Base-by-base conservation (phyloP, 148 eudicot genomes). In the Oxyria digyna region DNA sequence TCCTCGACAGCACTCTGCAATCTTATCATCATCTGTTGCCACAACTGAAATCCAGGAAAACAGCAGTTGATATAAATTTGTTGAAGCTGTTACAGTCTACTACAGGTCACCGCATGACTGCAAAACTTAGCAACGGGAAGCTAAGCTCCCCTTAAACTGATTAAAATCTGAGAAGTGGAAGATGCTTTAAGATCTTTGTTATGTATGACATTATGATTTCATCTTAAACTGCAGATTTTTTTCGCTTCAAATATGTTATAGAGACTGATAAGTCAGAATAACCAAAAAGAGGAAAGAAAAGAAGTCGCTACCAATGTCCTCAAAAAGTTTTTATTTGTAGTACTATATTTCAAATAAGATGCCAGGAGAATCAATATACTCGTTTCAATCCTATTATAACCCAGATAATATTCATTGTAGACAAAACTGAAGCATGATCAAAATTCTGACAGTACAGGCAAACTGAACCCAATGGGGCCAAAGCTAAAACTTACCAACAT, bases 11-110 rank as follows among this genome's bases (percentile, higher is more conserved):
- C 97, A 91, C 40, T 84, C 87, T 43, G 97, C 97, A 80, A 91
- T 91, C 81, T 87, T 91, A 37, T 91, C 91, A 83, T 95, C 96
- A 80, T 94, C 99, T 21, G 97, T 94, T 38, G 97, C 99, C 80
- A 94, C 97, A 84, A 94, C 99, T 91, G 80, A 71, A 82, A 37
- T 11, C 41, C 52, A 69, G 20, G 24, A 74, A 77, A 33, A 63
- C 35, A 59, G 18, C 10, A 13, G 23, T 31, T 59, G 18, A 59
- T 13, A 5, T 13, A 5, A 27, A 8, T 50, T 20, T 6, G 57
- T 54, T 54, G 62, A 54, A 54, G 62, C 32, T 54, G 57, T 26
- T 54, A 54, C 32, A 54, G 32, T 21, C 23, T 49, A 49, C 62
- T 23, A 21, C 31, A 29, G 65, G 15, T 29, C 17, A 29, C 6